phyloP scores from a whole-genome alignment of 2,329 filamentous ascomycete genomes.

The Xylaria sp. region DNA sequence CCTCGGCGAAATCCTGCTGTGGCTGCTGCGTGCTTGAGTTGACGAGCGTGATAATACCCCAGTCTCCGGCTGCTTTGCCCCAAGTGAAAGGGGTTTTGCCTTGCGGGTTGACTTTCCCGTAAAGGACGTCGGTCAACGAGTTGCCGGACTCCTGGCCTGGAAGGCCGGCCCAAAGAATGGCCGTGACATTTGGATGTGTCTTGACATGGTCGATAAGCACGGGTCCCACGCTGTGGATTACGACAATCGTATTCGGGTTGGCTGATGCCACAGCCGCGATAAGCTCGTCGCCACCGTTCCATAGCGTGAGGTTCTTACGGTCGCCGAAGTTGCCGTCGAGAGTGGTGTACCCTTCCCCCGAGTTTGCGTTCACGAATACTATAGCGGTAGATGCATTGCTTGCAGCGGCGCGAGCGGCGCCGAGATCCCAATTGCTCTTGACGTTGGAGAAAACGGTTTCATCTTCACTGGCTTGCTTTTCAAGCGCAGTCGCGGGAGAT shows the following conservation, averaged over 20 bases:
- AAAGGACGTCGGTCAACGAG: conserved; percentile 80
- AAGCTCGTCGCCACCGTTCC: conserved; percentile 82
- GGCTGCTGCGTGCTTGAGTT: conserved; percentile 73
- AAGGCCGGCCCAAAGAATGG: conserved; percentile 81
- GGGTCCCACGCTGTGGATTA: conserved; percentile 86
- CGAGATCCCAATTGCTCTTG: conserved; percentile 53
- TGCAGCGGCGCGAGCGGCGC: conserved; percentile 41
- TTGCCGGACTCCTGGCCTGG: conserved; percentile 87
- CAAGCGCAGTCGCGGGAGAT: conserved; percentile 76
- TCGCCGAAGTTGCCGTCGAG: conserved; percentile 88
- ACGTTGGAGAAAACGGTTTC: conserved; percentile 69
- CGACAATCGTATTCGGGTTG: conserved; percentile 88
- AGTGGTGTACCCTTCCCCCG: conserved; percentile 85
- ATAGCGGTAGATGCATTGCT: conserved; percentile 54
- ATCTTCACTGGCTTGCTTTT: conserved; percentile 68
- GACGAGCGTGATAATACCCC: conserved; percentile 72
- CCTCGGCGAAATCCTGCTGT: conserved; percentile 79
- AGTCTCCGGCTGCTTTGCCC: conserved; percentile 72
- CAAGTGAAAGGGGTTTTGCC: conserved; percentile 71
- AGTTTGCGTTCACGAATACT: conserved; percentile 86
- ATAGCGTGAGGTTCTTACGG: conserved; percentile 90
- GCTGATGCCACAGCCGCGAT: conserved; percentile 80
- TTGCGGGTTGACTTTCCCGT: conserved; percentile 79
- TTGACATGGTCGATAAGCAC: conserved; percentile 79
- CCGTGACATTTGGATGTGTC: conserved; percentile 79